phyloP scores from a whole-genome alignment of 2,329 filamentous ascomycete genomes.

The Diplodia mutila region DNA sequence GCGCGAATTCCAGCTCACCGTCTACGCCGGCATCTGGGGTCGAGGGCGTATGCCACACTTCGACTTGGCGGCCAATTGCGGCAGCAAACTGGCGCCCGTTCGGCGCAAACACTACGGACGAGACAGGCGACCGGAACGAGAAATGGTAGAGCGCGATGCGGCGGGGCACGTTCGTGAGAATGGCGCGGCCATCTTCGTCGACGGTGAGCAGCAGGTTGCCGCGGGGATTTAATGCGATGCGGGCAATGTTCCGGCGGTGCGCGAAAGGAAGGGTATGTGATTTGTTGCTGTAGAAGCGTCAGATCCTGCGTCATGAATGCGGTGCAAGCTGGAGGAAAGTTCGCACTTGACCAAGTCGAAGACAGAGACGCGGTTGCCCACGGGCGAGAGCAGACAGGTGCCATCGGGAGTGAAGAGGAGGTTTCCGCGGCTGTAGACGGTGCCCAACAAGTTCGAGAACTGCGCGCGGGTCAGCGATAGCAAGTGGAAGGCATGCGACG shows the following conservation, averaged over 20 bases:
- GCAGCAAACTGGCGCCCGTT: conserved; percentile 91
- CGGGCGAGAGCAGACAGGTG: conserved; percentile 90
- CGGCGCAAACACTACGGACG: conserved; percentile 85
- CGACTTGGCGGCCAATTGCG: conserved; percentile 81
- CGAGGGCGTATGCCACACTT: conserved; percentile 95
- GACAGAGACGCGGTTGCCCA: conserved; percentile 92
- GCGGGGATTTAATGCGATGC: conserved; percentile 83
- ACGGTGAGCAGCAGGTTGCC: conserved; percentile 92
- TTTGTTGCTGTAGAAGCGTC: conserved; percentile 66
- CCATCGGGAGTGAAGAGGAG: conserved; percentile 96
- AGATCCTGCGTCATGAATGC: neutral
- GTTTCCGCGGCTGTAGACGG: conserved; percentile 97
- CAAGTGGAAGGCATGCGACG: neutral
- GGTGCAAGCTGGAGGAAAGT: conserved; percentile 9
- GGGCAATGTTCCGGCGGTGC: conserved; percentile 89
- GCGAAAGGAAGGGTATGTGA: conserved; percentile 86
- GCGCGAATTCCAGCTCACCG: conserved; percentile 90
- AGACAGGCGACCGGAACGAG: conserved; percentile 84
- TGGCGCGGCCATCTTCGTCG: conserved; percentile 91
- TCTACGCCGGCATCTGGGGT: conserved; percentile 78
- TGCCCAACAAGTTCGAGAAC: conserved; percentile 98
- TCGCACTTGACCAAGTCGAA: conserved; percentile 93
- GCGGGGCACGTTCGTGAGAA: conserved; percentile 86
- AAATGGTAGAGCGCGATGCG: conserved; percentile 91
- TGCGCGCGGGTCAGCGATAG: conserved; percentile 48